A percentile compares a stretch with the other conserved stretches of the same genome.
Conservation (phyloP, 192 early-diverging fungal genomes). For the Coemansia sp. region DNA sequence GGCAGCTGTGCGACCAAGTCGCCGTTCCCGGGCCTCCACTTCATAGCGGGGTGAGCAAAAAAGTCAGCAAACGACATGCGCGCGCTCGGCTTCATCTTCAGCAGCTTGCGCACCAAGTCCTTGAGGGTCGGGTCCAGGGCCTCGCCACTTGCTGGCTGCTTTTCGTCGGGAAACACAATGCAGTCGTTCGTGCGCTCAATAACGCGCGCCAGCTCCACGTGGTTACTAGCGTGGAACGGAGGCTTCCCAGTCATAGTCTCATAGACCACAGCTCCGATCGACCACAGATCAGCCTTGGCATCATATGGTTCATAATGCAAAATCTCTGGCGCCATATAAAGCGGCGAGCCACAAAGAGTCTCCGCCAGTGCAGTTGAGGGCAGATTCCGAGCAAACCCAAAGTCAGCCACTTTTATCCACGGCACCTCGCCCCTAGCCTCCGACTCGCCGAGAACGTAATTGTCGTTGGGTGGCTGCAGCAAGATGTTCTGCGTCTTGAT, state of each 20-base stretch:
- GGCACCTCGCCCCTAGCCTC: slow-evolving; percentile 55
- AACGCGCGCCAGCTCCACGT: slow-evolving; percentile 86
- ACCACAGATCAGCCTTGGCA: slow-evolving; percentile 96
- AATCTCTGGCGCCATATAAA: slow-evolving; percentile 94
- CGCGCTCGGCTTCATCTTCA: slow-evolving; percentile 84
- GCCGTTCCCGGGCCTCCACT: background rate
- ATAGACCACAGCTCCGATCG: slow-evolving; percentile 90
- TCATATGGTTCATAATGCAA: slow-evolving; percentile 89
- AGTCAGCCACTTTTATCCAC: slow-evolving; percentile 90
- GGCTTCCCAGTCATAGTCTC: slow-evolving; percentile 90
- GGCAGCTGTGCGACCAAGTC: background rate
- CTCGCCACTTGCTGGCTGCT: background rate
- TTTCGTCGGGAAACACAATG: slow-evolving; percentile 85
- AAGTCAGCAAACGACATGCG: slow-evolving; percentile 94
- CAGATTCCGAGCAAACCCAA: slow-evolving; percentile 94
- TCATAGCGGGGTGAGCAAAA: slow-evolving; percentile 77
- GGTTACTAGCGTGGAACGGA: slow-evolving; percentile 90
- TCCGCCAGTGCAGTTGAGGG: slow-evolving; percentile 83
- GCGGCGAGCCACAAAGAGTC: slow-evolving; percentile 94
- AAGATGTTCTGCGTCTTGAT: slow-evolving; percentile 96
- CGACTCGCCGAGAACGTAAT: slow-evolving; percentile 46
- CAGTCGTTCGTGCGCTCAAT: slow-evolving; percentile 83
- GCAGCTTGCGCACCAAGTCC: slow-evolving; percentile 70
- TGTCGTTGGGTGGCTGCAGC: slow-evolving; percentile 60
- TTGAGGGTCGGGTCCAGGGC: slow-evolving; percentile 36